Evolutionary conservation across 192 early-diverging fungal species (phyloP), one percentile per base, ranked within the genome.

Genomic region (Coemansia sp.): DNA sequence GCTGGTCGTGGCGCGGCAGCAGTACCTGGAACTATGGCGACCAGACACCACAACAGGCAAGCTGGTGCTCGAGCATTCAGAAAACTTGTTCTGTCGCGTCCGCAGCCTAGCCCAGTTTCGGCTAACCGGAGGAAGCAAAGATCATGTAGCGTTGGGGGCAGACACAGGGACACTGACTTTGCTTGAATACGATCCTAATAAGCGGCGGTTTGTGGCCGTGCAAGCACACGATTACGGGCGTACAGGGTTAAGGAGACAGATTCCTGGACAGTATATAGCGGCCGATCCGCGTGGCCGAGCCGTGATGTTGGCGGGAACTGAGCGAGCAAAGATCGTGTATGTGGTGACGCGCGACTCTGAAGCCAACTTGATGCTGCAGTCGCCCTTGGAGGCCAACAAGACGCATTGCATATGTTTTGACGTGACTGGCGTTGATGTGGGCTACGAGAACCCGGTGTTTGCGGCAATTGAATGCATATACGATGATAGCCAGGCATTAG

Each of bases 381-480:
- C 97, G 45, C 97, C 97, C 9, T 65, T 99, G 50, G 96, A 98
- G 66, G 93, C 96, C 11, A 88, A 92, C 76, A 90, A 90, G 64
- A 66, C 88, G 9, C 79, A 88, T 34, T 88, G 86, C 0, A 58
- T 96, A 20, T 84, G 86, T 46, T 88, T 91, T 50, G 81, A 88
- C 59, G 77, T 89, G 51, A 87, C 90, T 17, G 95, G 89, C 21
- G 85, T 97, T 10, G 97, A 99, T 71, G 96, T 99, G 20, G 97
- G 94, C 0, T 99, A 91, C 59, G 97, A 99, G 57, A 99, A 98
- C 69, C 97, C 97, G 9, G 82, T 95, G 36, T 99, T 99, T 81
- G 97, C 96, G 1, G 87, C 88, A 44, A 66, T 99, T 39, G 97
- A 99, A 66, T 80, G 86, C 1, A 87, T 86, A 67, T 93, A 92